A percentile compares a stretch with the other conserved stretches of the same genome.
phyloP scores from a whole-genome alignment of 192 early-diverging fungal genomes.

The Kappamyces sp. region DNA sequence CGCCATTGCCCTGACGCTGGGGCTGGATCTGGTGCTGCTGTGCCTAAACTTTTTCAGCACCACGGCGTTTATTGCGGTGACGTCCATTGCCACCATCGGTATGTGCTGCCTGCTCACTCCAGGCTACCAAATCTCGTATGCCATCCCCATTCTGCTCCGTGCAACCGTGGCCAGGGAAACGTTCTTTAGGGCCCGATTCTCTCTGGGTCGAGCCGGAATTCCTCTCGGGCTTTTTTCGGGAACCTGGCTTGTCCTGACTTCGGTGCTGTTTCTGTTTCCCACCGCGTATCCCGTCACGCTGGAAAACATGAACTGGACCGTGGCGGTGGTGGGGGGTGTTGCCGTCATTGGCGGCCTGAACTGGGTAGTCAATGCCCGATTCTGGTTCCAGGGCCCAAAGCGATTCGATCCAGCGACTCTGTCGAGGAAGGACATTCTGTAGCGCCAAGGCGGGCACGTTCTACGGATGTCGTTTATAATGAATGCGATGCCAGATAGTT shows the following conservation, averaged over 20 bases:
- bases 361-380: slow-evolving; percentile 13
- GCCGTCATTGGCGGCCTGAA: slow-evolving; percentile 16
- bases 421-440: too few relatives aligned
- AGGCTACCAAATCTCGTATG: slow-evolving; percentile 31
- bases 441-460: too few relatives aligned
- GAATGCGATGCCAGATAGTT: too few relatives aligned
- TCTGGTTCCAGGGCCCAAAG: too few relatives aligned
- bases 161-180: slow-evolving; percentile 16
- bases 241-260: slow-evolving; percentile 21
- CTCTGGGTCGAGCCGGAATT: slow-evolving; percentile 23
- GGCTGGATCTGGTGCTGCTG: slow-evolving; percentile 16
- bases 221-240: slow-evolving; percentile 15
- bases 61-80: slow-evolving; percentile 32
- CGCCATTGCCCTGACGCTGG: slow-evolving; percentile 20
- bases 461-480: too few relatives aligned
- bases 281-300: slow-evolving; percentile 24
- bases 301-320: slow-evolving; percentile 33
- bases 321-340: slow-evolving; percentile 22
- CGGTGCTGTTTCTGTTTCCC: slow-evolving; percentile 29
- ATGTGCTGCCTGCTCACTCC: too few relatives aligned
- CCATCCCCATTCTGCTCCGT: slow-evolving; percentile 27
- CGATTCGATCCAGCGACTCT: too few relatives aligned
- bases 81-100: slow-evolving; percentile 35
- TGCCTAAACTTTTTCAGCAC: slow-evolving; percentile 11
- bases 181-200: slow-evolving; percentile 23